A percentile compares a stretch with the other conserved stretches of the same genome.
phyloP scores from a whole-genome alignment of 192 early-diverging fungal genomes.

The Rhizophagus prolifer region DNA sequence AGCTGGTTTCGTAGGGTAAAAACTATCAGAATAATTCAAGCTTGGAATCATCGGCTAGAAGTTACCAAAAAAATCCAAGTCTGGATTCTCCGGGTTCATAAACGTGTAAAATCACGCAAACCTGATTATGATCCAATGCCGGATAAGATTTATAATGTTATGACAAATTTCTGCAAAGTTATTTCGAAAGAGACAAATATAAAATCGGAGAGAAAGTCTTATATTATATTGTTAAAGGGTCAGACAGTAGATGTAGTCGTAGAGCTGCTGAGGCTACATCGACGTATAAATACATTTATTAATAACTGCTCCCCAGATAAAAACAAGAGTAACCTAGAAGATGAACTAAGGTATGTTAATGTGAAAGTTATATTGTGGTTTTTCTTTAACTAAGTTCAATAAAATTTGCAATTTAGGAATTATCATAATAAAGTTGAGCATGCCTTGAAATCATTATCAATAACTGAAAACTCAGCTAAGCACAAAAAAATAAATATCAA shows the following conservation, averaged over 20 bases:
- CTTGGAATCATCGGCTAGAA: not conserved
- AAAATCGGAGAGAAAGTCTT: not conserved
- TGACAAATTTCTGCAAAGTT: constrained; percentile 7
- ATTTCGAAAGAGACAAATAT: not conserved
- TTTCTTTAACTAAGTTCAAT: not conserved
- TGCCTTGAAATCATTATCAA: not conserved
- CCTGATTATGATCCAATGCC: not conserved
- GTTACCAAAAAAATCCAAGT: constrained; percentile 15
- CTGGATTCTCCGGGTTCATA: not conserved
- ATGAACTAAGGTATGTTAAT: constrained; percentile 20
- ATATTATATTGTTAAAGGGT: constrained; percentile 20
- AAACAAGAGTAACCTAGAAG: not conserved
- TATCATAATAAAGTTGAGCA: not conserved
- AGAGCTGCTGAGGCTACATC: not conserved
- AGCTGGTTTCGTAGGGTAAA: not conserved
- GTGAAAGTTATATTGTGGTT: not conserved
- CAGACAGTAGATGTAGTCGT: not conserved
- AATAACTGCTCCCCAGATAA: not conserved
- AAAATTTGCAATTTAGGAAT: not conserved
- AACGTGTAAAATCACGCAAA: constrained; percentile 2
- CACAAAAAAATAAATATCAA: not conserved
- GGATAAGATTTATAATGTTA: constrained; percentile 10
- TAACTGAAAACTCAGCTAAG: not conserved
- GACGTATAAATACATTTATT: too few relatives aligned
- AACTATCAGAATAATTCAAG: not conserved